Base-by-base conservation (phyloP, 345 rosid species). In the Microthlaspi erraticum region DNA sequence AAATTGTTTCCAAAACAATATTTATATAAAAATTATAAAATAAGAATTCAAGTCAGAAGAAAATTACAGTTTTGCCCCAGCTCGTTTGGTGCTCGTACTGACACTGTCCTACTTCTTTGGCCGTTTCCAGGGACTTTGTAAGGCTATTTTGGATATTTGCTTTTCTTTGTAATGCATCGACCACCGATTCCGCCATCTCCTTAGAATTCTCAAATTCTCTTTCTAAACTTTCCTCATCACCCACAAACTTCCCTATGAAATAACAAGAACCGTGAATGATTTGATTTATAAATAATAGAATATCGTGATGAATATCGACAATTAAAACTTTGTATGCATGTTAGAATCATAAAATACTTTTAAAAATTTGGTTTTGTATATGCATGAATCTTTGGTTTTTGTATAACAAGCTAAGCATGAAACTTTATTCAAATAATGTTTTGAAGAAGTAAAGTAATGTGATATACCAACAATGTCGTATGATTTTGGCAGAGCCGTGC, bases 1-100 rank as follows among this genome's bases (percentile, higher is more conserved):
- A n/a, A n/a, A n/a, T n/a, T n/a, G n/a, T n/a, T n/a, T n/a, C n/a
- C n/a, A n/a, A n/a, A n/a, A n/a, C n/a, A n/a, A n/a, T n/a, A n/a
- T n/a, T n/a, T n/a, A n/a, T n/a, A n/a, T n/a, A n/a, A n/a, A n/a
- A n/a, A n/a, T n/a, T n/a, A n/a, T n/a, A n/a, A n/a, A n/a, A n/a
- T n/a, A n/a, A n/a, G n/a, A n/a, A n/a, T n/a, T n/a, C n/a, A n/a
- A n/a, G n/a, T n/a, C n/a, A n/a, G n/a, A n/a, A n/a, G n/a, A n/a
- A n/a, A n/a, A n/a, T n/a, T 32, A 88, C 93, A 60, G 81, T 74
- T 58, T 71, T 66, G 19, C 96, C 95, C 95, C 85, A 92, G 32
- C 64, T 10, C 0, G 86, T 83, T 33, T 75, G 76, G 58, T 58
- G 7, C 36, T 88, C 98, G 1, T 87, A 88, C 8, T 41, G 26